Conservation (phyloP, 2,329 filamentous ascomycete species). For the Ploettnerulaceae sp. region DNA sequence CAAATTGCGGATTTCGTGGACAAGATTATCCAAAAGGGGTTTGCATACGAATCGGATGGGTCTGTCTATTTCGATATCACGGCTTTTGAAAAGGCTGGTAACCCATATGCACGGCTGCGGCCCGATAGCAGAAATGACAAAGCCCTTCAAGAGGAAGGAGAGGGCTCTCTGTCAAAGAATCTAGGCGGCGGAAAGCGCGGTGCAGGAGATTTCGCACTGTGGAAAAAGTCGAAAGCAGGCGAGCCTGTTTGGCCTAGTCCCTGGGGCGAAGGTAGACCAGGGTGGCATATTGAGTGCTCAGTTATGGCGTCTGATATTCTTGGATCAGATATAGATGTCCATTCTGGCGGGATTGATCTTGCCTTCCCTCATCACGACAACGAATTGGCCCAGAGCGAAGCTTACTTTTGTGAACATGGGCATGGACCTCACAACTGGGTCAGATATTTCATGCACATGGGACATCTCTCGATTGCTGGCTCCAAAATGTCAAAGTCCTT, state of each 20-base stretch:
- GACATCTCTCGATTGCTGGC: conserved; percentile 81
- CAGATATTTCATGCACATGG: conserved; percentile 95
- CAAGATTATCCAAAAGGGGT: conserved; percentile 65
- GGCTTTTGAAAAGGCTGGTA: conserved; percentile 77
- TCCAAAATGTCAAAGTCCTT: conserved; percentile 95
- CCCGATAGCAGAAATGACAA: conserved; percentile 84
- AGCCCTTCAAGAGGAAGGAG: conserved; percentile 79
- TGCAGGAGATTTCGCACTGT: conserved; percentile 82
- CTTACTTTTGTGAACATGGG: conserved; percentile 54
- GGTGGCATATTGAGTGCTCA: conserved; percentile 97
- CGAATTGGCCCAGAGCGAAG: conserved; percentile 83
- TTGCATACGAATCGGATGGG: conserved; percentile 75
- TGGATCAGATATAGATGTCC: conserved; percentile 81
- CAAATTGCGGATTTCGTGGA: conserved; percentile 81
- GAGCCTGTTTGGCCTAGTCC: conserved; percentile 86
- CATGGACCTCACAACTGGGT: conserved; percentile 69
- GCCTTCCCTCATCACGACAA: conserved; percentile 93
- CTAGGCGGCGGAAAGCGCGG: conserved; percentile 63
- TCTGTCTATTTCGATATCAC: conserved; percentile 93
- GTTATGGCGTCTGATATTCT: conserved; percentile 92
- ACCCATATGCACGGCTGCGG: conserved; percentile 78
- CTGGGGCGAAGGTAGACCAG: conserved; percentile 84
- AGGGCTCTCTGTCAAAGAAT: conserved; percentile 69
- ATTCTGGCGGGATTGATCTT: conserved; percentile 88
- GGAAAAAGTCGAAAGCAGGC: conserved; percentile 88